Evolutionary conservation across 352 stramenopile species (phyloP).

Genomic region (Aphanomyces euteiches): DNA sequence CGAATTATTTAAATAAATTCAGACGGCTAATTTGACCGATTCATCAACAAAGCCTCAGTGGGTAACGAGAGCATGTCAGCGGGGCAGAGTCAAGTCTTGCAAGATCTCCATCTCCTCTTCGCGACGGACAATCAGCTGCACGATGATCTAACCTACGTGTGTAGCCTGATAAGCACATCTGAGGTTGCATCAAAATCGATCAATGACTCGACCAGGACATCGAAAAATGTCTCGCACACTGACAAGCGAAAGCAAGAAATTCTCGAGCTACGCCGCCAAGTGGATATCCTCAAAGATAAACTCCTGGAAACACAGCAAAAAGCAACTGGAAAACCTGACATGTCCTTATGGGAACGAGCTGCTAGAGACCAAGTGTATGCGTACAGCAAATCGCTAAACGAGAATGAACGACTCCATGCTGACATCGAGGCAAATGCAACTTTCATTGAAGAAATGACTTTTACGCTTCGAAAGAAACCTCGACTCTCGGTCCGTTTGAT

Average conservation of each 20-base stretch:
- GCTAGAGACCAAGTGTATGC: not conserved
- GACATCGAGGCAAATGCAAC: constrained; percentile 3
- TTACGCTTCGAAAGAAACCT: constrained; percentile 15
- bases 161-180: not conserved
- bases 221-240: not conserved
- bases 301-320: not conserved
- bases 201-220: not conserved
- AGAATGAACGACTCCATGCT: constrained; percentile 16
- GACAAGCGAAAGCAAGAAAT: not conserved
- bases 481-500: constrained; percentile 4
- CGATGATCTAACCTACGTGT: not conserved
- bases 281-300: not conserved
- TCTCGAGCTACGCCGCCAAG: not conserved
- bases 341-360: not conserved
- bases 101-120: not conserved
- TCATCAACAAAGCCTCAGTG: not conserved
- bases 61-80: not conserved
- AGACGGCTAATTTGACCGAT: not conserved
- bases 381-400: not conserved
- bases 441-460: constrained; percentile 4
- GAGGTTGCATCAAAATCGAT: not conserved
- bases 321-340: not conserved
- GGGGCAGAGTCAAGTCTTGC: not conserved
- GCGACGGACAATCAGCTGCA: not conserved
- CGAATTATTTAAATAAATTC: not conserved